Base-by-base conservation (phyloP, 441 rosid species). In the Corymbia citriodora region DNA sequence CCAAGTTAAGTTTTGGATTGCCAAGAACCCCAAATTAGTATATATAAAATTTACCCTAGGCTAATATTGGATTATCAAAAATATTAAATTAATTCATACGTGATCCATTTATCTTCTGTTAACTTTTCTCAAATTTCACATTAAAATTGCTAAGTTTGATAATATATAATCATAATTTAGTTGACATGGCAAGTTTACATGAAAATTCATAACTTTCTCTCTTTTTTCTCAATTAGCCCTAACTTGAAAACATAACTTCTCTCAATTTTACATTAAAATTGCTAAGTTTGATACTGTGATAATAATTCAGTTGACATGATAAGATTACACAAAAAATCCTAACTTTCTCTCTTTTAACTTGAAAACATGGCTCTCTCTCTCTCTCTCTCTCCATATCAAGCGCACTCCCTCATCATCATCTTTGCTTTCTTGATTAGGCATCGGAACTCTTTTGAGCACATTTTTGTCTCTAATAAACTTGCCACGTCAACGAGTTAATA, bases 231-330 rank as follows among this genome's bases (percentile, higher is more conserved):
- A 25, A 59, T 25, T 59, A 59, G 10, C 29, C 63, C 0, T 9
- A 0, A 57, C 63, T 57, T 1, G 2, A 57, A 57, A 57, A 57
- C 13, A 57, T 10, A 57, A 57, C 6, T 57, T 57, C 23, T 57
- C 1, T 23, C 13, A 0, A 57, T 23, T 57, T 57, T 57, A 9
- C 23, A 5, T 1, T 57, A 29, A 57, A 57, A 4, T 10, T 57
- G 3, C 0, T 23, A 0, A 57, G 23, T 0, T 23, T 0, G 1
- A 57, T 9, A 0, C 23, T 3, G 0, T 57, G 33, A 33, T 33
- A 33, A 33, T 33, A 33, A 33, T 33, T 33, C 33, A 33, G 2
- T 33, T 33, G 33, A 33, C 2, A 33, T 33, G 33, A 33, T 21
- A 1, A 57, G 29, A 21, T 57, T 4, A 23, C 12, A 21, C 21